phyloP scores from a whole-genome alignment of 192 early-diverging fungal genomes.

The Mortierella antarctica region DNA sequence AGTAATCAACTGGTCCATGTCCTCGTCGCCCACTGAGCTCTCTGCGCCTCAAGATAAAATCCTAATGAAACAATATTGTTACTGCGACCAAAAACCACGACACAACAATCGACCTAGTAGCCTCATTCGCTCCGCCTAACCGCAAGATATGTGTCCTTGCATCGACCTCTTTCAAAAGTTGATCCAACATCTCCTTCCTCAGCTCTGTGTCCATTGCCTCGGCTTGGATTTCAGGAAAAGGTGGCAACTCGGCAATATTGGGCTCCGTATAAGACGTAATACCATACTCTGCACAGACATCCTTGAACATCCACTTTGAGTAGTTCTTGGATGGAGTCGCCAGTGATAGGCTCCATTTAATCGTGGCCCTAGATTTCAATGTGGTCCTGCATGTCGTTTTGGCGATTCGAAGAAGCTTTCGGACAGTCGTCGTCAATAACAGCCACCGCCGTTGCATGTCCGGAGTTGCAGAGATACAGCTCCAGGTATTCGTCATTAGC shows the following conservation, averaged over 20 bases:
- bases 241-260: not conserved
- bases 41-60: conserved; percentile 6
- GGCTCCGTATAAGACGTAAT: not conserved
- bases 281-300: conserved; percentile 9
- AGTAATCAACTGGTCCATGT: conserved; percentile 11
- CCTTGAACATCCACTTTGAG: conserved; percentile 12
- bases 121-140: not conserved
- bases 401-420: conserved; percentile 4
- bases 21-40: conserved; percentile 14
- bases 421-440: not conserved
- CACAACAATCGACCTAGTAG: conserved; percentile 11
- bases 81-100: not conserved
- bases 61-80: conserved; percentile 7
- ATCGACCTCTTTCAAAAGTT: conserved; percentile 2
- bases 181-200: not conserved
- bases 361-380: not conserved
- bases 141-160: not conserved
- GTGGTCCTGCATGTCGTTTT: not conserved
- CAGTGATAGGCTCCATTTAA: not conserved
- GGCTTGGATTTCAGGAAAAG: not conserved
- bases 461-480: not conserved
- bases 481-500: conserved; percentile 11
- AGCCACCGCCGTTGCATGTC: not conserved
- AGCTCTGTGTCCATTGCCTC: conserved; percentile 1
- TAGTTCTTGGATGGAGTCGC: conserved; percentile 8